A percentile compares a stretch with the other conserved stretches of the same genome.
These are phyloP conservation scores for Schoenoplectus tabernaemontani DNA, from an alignment of 202 grass and related monocot species.

Conservation along the genomic window DNA sequence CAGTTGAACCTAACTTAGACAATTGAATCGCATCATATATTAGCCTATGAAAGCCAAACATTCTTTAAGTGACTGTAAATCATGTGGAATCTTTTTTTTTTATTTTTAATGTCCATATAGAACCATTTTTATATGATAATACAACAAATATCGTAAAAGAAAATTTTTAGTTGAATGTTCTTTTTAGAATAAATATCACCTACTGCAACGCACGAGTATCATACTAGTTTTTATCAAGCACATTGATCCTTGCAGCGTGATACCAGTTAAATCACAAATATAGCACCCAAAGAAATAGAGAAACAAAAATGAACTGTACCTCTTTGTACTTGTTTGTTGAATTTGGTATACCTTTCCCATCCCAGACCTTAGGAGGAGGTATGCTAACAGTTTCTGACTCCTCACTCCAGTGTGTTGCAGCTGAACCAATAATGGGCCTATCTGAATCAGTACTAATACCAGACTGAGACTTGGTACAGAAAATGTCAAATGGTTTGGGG, in stretches of 20 bases:
- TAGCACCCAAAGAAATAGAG: conserved; percentile 19
- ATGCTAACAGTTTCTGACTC: conserved; percentile 28
- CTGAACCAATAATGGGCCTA: conserved; percentile 90
- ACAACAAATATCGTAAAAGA: too few species aligned
- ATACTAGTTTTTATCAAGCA: too few species aligned
- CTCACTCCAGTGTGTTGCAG: conserved; percentile 76
- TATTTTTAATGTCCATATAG: too few species aligned
- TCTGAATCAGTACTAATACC: conserved; percentile 50
- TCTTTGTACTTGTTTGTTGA: conserved; percentile 99
- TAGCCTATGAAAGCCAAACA: background rate
- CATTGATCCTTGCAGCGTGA: too few species aligned
- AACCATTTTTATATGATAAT: too few species aligned
- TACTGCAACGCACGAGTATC: too few species aligned
- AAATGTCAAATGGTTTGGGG: conserved; percentile 35
- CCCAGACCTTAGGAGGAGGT: conserved; percentile 46
- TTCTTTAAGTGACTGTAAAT: background rate
- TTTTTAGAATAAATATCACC: too few species aligned
- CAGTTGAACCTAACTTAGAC: too few species aligned
- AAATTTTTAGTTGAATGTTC: too few species aligned
- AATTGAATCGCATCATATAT: too few species aligned
- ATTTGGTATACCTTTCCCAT: conserved; percentile 97
- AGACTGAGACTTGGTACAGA: conserved; percentile 38
- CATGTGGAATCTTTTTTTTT: too few species aligned
- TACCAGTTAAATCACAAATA: too few species aligned
- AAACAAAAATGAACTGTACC: conserved; percentile 37